Conservation (phyloP, 225 moss, liverwort and hornwort genomes). For the Neckera pumila region DNA sequence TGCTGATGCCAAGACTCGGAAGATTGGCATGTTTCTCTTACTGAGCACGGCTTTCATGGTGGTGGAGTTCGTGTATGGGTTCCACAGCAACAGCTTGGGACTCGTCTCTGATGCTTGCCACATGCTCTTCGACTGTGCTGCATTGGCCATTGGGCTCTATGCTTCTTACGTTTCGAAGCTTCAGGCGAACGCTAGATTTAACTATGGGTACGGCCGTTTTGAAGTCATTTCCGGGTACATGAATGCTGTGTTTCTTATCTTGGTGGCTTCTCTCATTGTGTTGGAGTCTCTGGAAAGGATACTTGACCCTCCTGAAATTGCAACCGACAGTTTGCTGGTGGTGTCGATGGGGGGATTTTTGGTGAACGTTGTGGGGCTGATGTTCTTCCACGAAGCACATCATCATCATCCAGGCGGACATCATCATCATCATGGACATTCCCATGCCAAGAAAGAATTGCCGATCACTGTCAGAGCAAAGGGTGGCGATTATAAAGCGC, state of each 20-base stretch:
- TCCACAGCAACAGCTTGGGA: constrained; percentile 93
- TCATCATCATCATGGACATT: constrained; percentile 63
- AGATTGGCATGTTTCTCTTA: constrained; percentile 77
- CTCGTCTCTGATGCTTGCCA: constrained; percentile 97
- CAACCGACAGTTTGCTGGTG: constrained; percentile 74
- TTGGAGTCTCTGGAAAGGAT: constrained; percentile 87
- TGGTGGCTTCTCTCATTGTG: constrained; percentile 95
- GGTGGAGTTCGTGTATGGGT: constrained; percentile 88
- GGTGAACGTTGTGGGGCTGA: constrained; percentile 78
- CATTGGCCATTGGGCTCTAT: constrained; percentile 89
- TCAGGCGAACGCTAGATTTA: constrained; percentile 67
- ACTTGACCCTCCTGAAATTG: constrained; percentile 83
- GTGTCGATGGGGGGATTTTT: constrained; percentile 77
- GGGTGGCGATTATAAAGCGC: constrained; percentile 10
- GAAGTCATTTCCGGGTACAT: constrained; percentile 85
- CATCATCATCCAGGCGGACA: constrained; percentile 49
- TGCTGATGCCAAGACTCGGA: constrained; percentile 67
- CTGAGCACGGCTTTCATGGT: constrained; percentile 86
- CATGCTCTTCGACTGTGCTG: constrained; percentile 98
- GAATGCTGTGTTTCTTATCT: constrained; percentile 74
- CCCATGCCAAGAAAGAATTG: not conserved
- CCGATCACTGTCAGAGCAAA: not conserved
- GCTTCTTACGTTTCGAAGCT: constrained; percentile 94
- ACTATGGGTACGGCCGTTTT: constrained; percentile 88
- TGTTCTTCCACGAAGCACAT: constrained; percentile 92